A percentile compares a stretch with the other conserved stretches of the same genome.
Conservation (phyloP, 495 filamentous ascomycete genomes). For the Clohesyomyces aquaticus region DNA sequence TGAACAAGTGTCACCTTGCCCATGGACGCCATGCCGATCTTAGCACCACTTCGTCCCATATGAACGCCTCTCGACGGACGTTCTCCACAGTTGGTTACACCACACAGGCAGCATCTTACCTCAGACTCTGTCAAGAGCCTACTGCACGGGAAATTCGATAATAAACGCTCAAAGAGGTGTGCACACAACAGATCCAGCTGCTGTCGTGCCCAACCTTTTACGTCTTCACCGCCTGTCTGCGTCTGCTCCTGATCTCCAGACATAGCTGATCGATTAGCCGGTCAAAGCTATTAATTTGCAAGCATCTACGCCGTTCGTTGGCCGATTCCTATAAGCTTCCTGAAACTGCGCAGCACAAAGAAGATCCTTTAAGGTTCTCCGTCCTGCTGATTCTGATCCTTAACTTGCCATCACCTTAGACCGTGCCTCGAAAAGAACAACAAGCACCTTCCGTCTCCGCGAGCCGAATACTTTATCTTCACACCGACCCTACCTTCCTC, state of each 20-base stretch:
- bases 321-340: slow-evolving; percentile 15
- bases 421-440: slow-evolving; percentile 29
- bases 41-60: background rate
- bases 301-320: slow-evolving; percentile 16
- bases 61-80: background rate
- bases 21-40: background rate
- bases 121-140: slow-evolving; percentile 21
- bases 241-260: slow-evolving; percentile 5
- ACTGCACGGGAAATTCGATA: slow-evolving; percentile 15
- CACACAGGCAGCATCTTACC: slow-evolving; percentile 20
- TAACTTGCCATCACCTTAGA: background rate
- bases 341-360: slow-evolving; percentile 30
- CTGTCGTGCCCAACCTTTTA: slow-evolving; percentile 7
- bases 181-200: background rate
- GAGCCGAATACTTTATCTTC: slow-evolving; percentile 5
- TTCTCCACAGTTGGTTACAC: slow-evolving; percentile 13
- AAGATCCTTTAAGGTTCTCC: background rate
- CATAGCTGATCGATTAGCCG: slow-evolving; percentile 8
- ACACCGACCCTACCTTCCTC: slow-evolving; percentile 8
- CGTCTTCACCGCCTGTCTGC: slow-evolving; percentile 11
- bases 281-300: slow-evolving; percentile 14
- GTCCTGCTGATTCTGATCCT: background rate
- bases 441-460: slow-evolving; percentile 2
- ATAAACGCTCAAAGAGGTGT: slow-evolving; percentile 14
- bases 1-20: slow-evolving; percentile 7